Evolutionary conservation across 2,329 filamentous ascomycete genomes (phyloP).

Genomic region (Zymoseptoria tritici): DNA sequence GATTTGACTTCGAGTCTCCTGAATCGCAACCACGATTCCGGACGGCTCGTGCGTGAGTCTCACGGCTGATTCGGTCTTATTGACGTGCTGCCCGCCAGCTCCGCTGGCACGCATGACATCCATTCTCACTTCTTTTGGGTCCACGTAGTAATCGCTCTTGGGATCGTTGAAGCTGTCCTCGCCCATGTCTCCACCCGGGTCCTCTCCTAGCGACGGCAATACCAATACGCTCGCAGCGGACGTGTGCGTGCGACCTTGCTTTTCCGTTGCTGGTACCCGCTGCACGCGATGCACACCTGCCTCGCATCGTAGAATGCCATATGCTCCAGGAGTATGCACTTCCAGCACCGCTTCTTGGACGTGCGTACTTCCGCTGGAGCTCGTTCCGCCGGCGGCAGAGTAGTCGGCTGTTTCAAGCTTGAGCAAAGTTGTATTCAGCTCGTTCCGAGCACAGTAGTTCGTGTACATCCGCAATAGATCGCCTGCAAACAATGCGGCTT

Average conservation of each 20-base stretch:
- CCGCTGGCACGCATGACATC: conserved; percentile 91
- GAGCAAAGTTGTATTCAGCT: conserved; percentile 59
- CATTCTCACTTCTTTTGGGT: conserved; percentile 69
- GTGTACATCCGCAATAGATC: conserved; percentile 88
- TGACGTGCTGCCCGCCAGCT: conserved; percentile 94
- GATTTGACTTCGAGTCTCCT: conserved; percentile 84
- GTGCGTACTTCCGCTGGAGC: conserved; percentile 55
- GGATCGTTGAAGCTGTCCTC: conserved; percentile 67
- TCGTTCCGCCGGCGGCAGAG: conserved; percentile 36
- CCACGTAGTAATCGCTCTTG: conserved; percentile 83
- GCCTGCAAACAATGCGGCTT: conserved; percentile 84
- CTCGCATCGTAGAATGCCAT: conserved; percentile 74
- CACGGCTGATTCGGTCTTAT: conserved; percentile 94
- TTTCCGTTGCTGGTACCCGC: conserved; percentile 84
- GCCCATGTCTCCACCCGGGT: conserved; percentile 40
- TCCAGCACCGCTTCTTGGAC: conserved; percentile 85
- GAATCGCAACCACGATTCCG: conserved; percentile 79
- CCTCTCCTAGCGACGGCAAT: conserved; percentile 69
- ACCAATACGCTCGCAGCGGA: conserved; percentile 90
- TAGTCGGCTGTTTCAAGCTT: conserved; percentile 75
- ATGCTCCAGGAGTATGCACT: conserved; percentile 67
- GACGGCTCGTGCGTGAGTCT: conserved; percentile 86
- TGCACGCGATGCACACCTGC: conserved; percentile 94
- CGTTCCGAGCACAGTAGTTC: conserved; percentile 62
- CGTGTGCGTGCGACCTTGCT: conserved; percentile 84